Base-by-base conservation (phyloP, 352 stramenopile genomes). In the Phytophthora palmivora region DNA sequence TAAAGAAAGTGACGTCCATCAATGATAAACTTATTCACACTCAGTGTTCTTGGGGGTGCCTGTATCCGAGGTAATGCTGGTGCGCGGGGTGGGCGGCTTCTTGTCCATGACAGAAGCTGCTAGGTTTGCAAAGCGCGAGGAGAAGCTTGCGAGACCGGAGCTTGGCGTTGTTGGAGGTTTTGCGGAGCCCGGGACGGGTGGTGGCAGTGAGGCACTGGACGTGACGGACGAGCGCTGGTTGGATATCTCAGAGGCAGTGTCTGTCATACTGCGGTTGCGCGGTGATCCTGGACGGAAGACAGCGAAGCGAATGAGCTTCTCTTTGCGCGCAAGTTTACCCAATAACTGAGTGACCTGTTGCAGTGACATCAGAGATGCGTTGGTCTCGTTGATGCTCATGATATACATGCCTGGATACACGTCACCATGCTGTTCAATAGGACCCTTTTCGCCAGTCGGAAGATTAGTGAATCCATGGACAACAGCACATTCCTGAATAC, bases 331-430 rank as follows among this genome's bases (percentile, higher is more conserved):
- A 32, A 94, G 71, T 49, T 87, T 89, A 24, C 82, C 82, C 10
- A 94, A 76, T 22, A 91, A 50, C 54, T 91, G 75, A 10, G 83
- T 90, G 39, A 92, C 83, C 24, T 82, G 66, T 44, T 79, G 74
- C 26, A 94, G 71, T 34, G 85, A 92, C 85, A 94, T 94, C 51
- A 92, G 65, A 36, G 82, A 92, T 58, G 81, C 85, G 51, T 94
- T 92, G 19, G 79, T 88, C 50, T 92, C 85, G 69, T 94, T 91
- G 67, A 94, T 94, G 63, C 83, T 86, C 65, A 94, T 90, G 55
- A 94, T 92, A 68, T 91, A 92, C 83, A 92, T 92, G 57, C 85
- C 85, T 11, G 81, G 76, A 7, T 86, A 71, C 39, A 94, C 85
- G 38, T 83, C 67, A 19, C 85, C 85, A 42, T 84, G 72, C 3